phyloP scores from a whole-genome alignment of 345 rosid species.

The Gossypium herbaceum region DNA sequence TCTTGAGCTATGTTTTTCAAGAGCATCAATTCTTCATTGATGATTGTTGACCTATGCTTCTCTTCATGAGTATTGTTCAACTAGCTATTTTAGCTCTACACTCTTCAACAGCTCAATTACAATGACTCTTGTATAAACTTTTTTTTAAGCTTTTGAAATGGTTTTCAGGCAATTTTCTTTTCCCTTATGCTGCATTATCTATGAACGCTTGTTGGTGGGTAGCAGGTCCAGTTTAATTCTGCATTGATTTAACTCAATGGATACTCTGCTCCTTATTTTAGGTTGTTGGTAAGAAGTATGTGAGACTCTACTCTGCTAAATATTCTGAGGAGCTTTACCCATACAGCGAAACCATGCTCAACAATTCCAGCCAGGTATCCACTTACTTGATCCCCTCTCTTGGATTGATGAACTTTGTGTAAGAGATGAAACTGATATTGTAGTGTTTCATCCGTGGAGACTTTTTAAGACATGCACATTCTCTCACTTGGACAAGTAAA shows the following conservation, averaged over 20 bases:
- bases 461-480: no score
- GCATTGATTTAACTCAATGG: neutral
- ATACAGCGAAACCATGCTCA: slow-evolving; percentile 74
- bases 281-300: slow-evolving; percentile 93
- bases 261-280: slow-evolving; percentile 26
- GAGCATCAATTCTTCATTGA: neutral
- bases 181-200: neutral
- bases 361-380: slow-evolving; percentile 90
- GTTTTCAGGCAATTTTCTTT: neutral
- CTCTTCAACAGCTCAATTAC: neutral
- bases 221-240: neutral
- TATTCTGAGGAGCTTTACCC: slow-evolving; percentile 78
- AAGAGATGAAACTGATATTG: no score
- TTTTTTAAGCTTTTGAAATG: neutral
- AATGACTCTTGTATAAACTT: no score
- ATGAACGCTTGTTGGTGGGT: neutral
- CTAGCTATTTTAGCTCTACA: neutral
- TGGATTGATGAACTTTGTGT: neutral
- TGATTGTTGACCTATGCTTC: neutral
- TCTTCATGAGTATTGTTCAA: neutral
- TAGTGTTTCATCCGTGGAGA: no score
- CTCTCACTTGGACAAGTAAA: no score
- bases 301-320: slow-evolving; percentile 63
- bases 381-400: neutral
- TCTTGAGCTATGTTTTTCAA: neutral